phyloP scores from a whole-genome alignment of 176 grass and related monocot species.

The Oryza coarctata region DNA sequence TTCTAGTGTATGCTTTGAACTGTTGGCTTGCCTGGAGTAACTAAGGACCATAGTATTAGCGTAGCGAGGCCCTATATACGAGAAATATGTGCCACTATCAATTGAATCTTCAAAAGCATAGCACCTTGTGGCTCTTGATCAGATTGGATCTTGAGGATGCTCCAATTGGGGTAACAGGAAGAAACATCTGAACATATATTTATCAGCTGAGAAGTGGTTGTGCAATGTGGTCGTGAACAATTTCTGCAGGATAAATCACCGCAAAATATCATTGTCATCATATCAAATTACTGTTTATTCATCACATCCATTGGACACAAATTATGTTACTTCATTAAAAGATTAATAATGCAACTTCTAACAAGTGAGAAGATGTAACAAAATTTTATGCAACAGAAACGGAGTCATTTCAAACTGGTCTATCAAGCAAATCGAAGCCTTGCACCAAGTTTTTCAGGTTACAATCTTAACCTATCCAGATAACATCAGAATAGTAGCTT shows the following conservation, averaged over 20 bases:
- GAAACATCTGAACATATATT: neutral
- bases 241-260: slow-evolving; percentile 41
- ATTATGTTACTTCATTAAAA: slow-evolving; percentile 53
- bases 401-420: slow-evolving; percentile 91
- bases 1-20: neutral
- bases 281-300: slow-evolving; percentile 27
- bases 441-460: slow-evolving; percentile 99
- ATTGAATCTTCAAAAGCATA: neutral
- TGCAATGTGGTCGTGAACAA: neutral
- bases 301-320: slow-evolving; percentile 31
- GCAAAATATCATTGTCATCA: slow-evolving; percentile 20
- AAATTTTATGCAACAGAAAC: slow-evolving; percentile 98
- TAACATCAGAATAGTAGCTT: slow-evolving; percentile 56
- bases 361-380: slow-evolving; percentile 72
- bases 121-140: neutral
- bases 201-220: neutral
- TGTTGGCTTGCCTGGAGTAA: neutral
- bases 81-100: neutral
- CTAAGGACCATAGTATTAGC: neutral
- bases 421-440: slow-evolving; percentile 99
- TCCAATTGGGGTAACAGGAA: slow-evolving; percentile 4
- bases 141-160: neutral
- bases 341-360: slow-evolving; percentile 51
- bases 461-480: slow-evolving; percentile 78
- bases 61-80: neutral